Evolutionary conservation across 2,329 filamentous ascomycete species (phyloP).

Genomic region (Aureobasidium sp.): DNA sequence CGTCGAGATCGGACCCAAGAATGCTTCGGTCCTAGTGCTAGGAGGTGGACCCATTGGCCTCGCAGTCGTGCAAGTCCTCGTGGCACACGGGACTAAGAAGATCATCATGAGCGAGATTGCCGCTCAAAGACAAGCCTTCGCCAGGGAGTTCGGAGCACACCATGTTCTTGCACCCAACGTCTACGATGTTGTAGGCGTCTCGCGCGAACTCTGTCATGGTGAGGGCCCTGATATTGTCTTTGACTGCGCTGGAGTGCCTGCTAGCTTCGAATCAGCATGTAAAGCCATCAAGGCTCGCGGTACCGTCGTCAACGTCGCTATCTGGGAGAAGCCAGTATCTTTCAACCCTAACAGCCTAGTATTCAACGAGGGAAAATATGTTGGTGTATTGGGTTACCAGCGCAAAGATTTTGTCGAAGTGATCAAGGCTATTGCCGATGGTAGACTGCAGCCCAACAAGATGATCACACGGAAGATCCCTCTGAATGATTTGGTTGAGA

Average conservation of each 20-base stretch:
- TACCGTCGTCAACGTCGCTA: constrained; percentile 20
- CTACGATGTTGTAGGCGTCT: constrained; percentile 8
- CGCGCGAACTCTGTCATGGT: constrained; percentile 8
- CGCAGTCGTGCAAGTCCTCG: constrained; percentile 52
- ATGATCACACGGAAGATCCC: constrained; percentile 19
- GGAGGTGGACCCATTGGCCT: constrained; percentile 59
- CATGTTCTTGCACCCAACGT: constrained; percentile 15
- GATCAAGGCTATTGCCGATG: constrained; percentile 16
- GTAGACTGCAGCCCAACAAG: constrained; percentile 15
- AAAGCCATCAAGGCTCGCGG: constrained; percentile 17
- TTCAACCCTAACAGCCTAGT: constrained; percentile 19
- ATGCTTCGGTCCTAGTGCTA: background rate
- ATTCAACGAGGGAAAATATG: constrained; percentile 17
- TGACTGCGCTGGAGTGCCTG: constrained; percentile 16
- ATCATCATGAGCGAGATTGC: constrained; percentile 53
- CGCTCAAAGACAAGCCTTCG: constrained; percentile 11
- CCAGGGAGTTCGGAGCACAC: constrained; percentile 16
- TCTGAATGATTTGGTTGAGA: constrained; percentile 17
- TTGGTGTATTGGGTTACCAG: constrained; percentile 18
- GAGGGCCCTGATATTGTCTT: constrained; percentile 17
- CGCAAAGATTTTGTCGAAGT: constrained; percentile 19
- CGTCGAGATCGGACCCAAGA: constrained; percentile 17
- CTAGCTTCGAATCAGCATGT: constrained; percentile 16
- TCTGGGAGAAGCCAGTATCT: constrained; percentile 18
- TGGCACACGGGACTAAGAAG: constrained; percentile 44